phyloP scores from a whole-genome alignment of 2,329 filamentous ascomycete genomes.

The Monosporascus sp. region DNA sequence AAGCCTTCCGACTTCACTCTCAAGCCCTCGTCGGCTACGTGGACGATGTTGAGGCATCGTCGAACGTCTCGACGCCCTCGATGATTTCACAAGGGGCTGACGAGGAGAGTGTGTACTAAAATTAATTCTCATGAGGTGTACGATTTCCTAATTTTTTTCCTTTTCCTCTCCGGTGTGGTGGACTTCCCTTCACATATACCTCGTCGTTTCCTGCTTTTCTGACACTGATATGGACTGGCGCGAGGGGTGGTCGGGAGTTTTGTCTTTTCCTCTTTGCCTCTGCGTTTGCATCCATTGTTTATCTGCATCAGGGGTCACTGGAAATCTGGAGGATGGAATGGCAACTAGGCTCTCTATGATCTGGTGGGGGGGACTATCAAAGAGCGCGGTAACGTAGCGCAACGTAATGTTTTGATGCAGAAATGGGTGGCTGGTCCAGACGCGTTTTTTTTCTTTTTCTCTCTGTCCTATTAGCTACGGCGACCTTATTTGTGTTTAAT shows the following conservation, averaged over 20 bases:
- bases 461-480: conserved; percentile 44
- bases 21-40: conserved; percentile 94
- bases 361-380: conserved; percentile 20
- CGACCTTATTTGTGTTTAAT: conserved; percentile 37
- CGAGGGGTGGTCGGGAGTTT: conserved; percentile 24
- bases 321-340: conserved; percentile 26
- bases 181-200: conserved; percentile 42
- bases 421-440: conserved; percentile 33
- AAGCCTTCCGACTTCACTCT: conserved; percentile 94
- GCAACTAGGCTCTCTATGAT: conserved; percentile 26
- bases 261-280: conserved; percentile 21
- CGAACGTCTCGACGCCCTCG: conserved; percentile 64
- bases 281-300: conserved; percentile 26
- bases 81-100: conserved; percentile 68
- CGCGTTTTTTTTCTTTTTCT: conserved; percentile 35
- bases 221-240: conserved; percentile 25
- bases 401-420: conserved; percentile 33
- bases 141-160: conserved; percentile 42
- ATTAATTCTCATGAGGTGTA: conserved; percentile 44
- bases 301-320: conserved; percentile 28
- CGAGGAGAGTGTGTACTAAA: conserved; percentile 66
- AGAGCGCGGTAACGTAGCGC: conserved; percentile 22
- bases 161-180: conserved; percentile 23
- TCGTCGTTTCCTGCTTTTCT: conserved; percentile 29
- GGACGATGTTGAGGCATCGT: conserved; percentile 69